Percentiles rank a stretch among this genome's conserved stretches.
Evolutionary conservation across 1,284 basidiomycete genomes (phyloP).

Genomic region (Moesziomyces sp.): DNA sequence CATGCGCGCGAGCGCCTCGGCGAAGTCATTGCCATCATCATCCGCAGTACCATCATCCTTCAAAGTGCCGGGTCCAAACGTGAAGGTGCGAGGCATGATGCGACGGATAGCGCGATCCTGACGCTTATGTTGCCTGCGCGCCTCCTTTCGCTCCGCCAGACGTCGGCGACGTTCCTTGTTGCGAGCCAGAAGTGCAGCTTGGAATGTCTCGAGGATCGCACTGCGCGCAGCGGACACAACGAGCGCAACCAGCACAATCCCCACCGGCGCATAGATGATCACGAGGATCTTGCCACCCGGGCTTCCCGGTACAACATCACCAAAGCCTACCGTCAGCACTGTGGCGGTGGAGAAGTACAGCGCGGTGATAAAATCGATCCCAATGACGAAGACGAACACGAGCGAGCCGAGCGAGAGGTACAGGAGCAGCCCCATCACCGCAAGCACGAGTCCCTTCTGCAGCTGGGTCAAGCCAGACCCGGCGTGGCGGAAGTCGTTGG

Average conservation of each 20-base stretch:
- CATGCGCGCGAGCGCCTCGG: slow-evolving; percentile 25
- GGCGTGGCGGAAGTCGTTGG: slow-evolving; percentile 76
- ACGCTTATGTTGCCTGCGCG: slow-evolving; percentile 26
- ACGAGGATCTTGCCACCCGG: slow-evolving; percentile 70
- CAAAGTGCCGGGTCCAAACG: slow-evolving; percentile 6
- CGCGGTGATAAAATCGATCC: slow-evolving; percentile 71
- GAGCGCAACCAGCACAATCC: slow-evolving; percentile 71
- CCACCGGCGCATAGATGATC: slow-evolving; percentile 60
- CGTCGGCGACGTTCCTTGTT: slow-evolving; percentile 25
- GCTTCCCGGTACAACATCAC: slow-evolving; percentile 76
- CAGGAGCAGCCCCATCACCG: slow-evolving; percentile 72
- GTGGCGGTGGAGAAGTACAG: slow-evolving; percentile 75
- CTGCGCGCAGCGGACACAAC: slow-evolving; percentile 77
- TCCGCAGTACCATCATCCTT: neutral
- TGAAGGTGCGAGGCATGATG: slow-evolving; percentile 26
- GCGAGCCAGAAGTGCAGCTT: slow-evolving; percentile 45
- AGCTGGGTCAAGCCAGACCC: slow-evolving; percentile 80
- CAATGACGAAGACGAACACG: slow-evolving; percentile 43
- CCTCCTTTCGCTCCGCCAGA: slow-evolving; percentile 21
- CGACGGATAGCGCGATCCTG: slow-evolving; percentile 25
- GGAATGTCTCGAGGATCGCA: slow-evolving; percentile 75
- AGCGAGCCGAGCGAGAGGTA: slow-evolving; percentile 74
- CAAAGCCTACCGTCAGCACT: slow-evolving; percentile 78
- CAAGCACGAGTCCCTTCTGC: slow-evolving; percentile 80
- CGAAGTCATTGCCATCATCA: slow-evolving; percentile 19